Base-by-base conservation (phyloP, 1,139 yeast genomes). In the Neolecta irregularis region DNA sequence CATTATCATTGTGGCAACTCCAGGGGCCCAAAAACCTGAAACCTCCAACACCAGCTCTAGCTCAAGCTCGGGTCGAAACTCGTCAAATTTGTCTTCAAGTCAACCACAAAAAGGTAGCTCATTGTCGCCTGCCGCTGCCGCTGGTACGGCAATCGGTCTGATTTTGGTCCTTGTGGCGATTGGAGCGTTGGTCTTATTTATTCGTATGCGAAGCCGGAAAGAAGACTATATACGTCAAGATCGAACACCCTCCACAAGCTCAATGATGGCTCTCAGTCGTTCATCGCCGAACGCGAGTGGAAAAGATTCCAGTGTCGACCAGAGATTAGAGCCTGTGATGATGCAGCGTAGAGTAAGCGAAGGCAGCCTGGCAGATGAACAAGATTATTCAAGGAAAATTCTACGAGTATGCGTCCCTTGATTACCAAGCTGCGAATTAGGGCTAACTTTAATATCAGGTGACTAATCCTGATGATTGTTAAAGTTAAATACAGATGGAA, bases 331-430 rank as follows among this genome's bases (percentile, higher is more conserved):
- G 50, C 78, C 80, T 2, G 62, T 69, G 32, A 69, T 75, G 73
- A 61, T 76, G 55, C 71, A 79, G 52, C 67, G 81, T 43, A 63
- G 91, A 44, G 58, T 76, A 39, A 67, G 76, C 41, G 83, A 75
- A 49, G 85, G 83, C 9, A 68, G 78, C 17, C 61, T 77, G 43
- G 85, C 81, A 9, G 91, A 77, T 52, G 83, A 76, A 44, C 68
- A 78, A 8, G 88, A 77, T 52, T 76, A 76, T 55, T 66, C 76
- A 33, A 63, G 83, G 46, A 75, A 76, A 55, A 70, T 75, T 22
- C 59, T 77, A 38, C 72, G 74, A 42, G 85, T 77, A 39, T 18
- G 12, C n/a, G n/a, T n/a, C n/a, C n/a, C n/a, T n/a, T n/a, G n/a
- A n/a, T n/a, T n/a, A n/a, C n/a, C n/a, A n/a, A n/a, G n/a, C n/a